Evolutionary conservation across 139 green algal species (phyloP).

Genomic region (Pleodorina starrii): DNA sequence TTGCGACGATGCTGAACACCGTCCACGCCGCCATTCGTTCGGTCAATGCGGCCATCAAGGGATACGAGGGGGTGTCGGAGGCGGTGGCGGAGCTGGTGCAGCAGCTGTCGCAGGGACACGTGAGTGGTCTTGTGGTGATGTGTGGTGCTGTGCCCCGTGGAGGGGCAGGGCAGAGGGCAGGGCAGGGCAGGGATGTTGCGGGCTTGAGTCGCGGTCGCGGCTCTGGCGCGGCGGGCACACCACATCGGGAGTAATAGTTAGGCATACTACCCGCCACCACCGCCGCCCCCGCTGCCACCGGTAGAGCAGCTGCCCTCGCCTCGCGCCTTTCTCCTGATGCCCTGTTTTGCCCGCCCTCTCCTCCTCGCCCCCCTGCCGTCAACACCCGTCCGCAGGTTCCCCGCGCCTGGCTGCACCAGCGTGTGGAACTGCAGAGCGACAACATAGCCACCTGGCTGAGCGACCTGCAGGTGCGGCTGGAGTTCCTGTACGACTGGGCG

Average conservation of each 20-base stretch:
- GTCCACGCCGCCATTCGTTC: conserved; percentile 44
- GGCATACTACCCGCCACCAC: no score
- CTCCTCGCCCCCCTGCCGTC: not conserved
- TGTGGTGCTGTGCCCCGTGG: no score
- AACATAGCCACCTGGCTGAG: conserved; percentile 49
- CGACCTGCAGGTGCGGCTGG: conserved; percentile 54
- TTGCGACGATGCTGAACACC: conserved; percentile 28
- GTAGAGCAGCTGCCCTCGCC: no score
- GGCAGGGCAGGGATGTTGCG: no score
- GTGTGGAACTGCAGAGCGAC: conserved; percentile 40
- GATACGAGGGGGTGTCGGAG: conserved; percentile 38
- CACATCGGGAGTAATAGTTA: no score
- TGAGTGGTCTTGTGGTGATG: no score
- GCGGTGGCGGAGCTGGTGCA: conserved; percentile 44
- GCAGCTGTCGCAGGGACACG: conserved; percentile 44
- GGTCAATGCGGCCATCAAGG: conserved; percentile 51
- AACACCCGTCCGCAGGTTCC: conserved; percentile 36
- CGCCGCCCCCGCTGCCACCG: no score
- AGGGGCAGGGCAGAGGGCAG: no score
- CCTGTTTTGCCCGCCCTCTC: not conserved
- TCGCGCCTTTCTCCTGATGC: no score
- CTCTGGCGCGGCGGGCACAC: no score
- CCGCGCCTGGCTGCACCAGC: conserved; percentile 22
- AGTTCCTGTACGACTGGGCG: conserved; percentile 62
- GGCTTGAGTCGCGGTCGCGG: no score